Base-by-base conservation (phyloP, 2,329 filamentous ascomycete genomes). In the Dothideomycetidae sp. region DNA sequence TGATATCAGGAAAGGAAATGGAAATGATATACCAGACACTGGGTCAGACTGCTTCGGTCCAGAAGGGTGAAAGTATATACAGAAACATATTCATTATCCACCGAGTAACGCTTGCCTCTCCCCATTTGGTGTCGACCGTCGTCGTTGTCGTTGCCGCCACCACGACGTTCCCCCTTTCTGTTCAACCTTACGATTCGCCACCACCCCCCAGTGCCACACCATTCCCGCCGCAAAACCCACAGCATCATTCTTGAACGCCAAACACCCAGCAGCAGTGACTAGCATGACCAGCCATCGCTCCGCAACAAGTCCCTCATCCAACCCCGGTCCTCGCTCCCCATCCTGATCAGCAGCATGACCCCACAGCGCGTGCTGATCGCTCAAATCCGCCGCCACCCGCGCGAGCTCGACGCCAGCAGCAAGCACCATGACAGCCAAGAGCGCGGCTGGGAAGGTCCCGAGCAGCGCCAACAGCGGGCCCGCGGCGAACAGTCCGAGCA, bases 231-330 rank as follows among this genome's bases (percentile, higher is more conserved):
- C 42, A 50, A 94, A 93, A 0, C 88, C 88, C 4, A 93, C 71
- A 0, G 78, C 85, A 58, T 93, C 86, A 52, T 94, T 96, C 55
- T 75, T 80, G 50, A 93, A 93, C 0, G 83, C 84, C 34, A 96
- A 58, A 37, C 93, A 69, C 2, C 79, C 71, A 0, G 81, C 85
- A 5, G 83, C 75, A 0, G 88, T 96, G 44, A 86, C 78, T 41
- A 93, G 67, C 85, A 94, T 92, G 0, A 93, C 78, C 14, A 75
- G 81, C 81, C 83, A 93, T 40, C 85, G 68, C 54, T 83, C 74
- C 39, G 70, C 70, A 31, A 75, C 70, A 57, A 90, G 81, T 36
- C 72, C 63, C 11, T 1, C 40, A 31, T 5, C 41, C 41, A 17
- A 48, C n/a, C n/a, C n/a, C 43, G 39, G 43, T 34, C 36, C 48